phyloP scores from a whole-genome alignment of 768 basidiomycete genomes.

The Fomitopsis pulvina region DNA sequence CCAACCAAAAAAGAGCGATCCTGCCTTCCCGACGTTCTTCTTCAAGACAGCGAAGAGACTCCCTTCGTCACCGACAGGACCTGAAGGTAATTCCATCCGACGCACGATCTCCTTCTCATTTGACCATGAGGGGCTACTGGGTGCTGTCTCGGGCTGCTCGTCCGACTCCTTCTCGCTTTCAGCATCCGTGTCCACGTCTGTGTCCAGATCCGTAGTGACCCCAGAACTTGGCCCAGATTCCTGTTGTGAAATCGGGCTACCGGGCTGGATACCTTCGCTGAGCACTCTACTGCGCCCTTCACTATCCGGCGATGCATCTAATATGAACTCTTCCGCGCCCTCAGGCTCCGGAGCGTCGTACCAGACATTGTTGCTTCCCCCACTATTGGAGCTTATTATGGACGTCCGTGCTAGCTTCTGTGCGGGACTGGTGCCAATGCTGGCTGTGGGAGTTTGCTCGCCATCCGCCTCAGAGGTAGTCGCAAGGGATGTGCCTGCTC shows the following conservation, averaged over 20 bases:
- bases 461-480: conserved; percentile 39
- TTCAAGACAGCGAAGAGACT: conserved; percentile 78
- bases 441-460: conserved; percentile 12
- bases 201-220: conserved; percentile 30
- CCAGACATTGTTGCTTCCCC: conserved; percentile 48
- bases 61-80: conserved; percentile 65
- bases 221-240: conserved; percentile 2
- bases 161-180: conserved; percentile 28
- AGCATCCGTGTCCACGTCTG: conserved; percentile 49
- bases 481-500: conserved; percentile 31
- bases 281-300: conserved; percentile 25
- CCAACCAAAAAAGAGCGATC: conserved; percentile 5
- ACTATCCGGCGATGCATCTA: conserved; percentile 28
- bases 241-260: conserved; percentile 21
- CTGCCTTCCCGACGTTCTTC: conserved; percentile 84
- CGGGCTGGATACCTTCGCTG: conserved; percentile 22
- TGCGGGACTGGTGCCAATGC: conserved; percentile 7
- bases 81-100: conserved; percentile 54
- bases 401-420: conserved; percentile 16
- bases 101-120: conserved; percentile 30
- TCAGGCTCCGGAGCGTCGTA: conserved; percentile 67
- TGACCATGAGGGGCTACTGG: conserved; percentile 1
- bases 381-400: conserved; percentile 20
- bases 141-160: not conserved
- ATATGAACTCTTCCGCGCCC: conserved; percentile 64